Base-by-base conservation (phyloP, 2,329 filamentous ascomycete species). In the Trichophyton equinum region DNA sequence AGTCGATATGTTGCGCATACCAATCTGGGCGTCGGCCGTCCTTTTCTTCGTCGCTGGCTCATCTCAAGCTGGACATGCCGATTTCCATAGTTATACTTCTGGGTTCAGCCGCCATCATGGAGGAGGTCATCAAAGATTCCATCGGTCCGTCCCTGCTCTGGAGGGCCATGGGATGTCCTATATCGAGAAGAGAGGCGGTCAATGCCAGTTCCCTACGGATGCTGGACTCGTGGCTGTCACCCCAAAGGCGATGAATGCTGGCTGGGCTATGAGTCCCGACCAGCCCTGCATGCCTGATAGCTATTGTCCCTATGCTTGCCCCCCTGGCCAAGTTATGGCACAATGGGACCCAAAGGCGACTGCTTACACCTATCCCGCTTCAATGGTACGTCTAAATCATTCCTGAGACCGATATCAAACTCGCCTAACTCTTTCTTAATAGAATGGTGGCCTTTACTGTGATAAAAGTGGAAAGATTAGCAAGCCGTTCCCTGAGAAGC, bases 261-360 rank as follows among this genome's bases (percentile, higher is more conserved):
- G 88, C 63, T 92, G 88, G 85, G 88, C 88, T 47, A 85, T 91
- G 82, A 87, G 85, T 68, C 87, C 88, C 3, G 85, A 91, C 71
- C 82, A 87, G 70, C 71, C 81, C 60, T 91, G 88, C 72, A 77
- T 76, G 62, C 80, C 83, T 3, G 86, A 84, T 62, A 81, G 72
- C 65, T 91, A 86, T 73, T 91, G 88, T 69, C 88, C 88, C 1
- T 85, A 88, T 71, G 88, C 88, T 59, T 91, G 88, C 71, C 86
- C 85, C 62, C 72, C 87, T 0, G 88, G 88, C 62, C 82, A 89
- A 76, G 82, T 91, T 30, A 88, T 87, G 79, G 82, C 84, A 64
- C 88, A 92, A 72, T 91, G 88, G 88, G 83, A 90, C 68, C 84
- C 85, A 0, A 73, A 79, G 62, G 87, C 87, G 3, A 84, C 78